These are phyloP conservation scores for Lactarius vividus DNA, from an alignment of 768 basidiomycete species.

Conservation along the genomic window DNA sequence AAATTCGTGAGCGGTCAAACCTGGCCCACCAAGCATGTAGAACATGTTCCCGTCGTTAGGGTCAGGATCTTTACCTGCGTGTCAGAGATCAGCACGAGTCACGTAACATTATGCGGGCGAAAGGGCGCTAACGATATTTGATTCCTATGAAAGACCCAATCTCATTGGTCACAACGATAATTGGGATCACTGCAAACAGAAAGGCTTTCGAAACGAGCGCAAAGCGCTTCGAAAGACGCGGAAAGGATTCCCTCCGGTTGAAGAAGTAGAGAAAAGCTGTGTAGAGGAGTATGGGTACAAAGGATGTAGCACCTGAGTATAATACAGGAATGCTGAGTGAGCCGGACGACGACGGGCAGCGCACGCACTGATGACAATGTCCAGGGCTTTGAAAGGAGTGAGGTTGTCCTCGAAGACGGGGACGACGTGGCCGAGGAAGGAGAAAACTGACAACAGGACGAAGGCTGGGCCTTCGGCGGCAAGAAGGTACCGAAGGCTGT, in stretches of 20 bases:
- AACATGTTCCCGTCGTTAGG: not conserved
- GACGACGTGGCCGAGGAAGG: slow-evolving; percentile 55
- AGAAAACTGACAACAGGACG: slow-evolving; percentile 56
- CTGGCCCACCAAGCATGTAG: slow-evolving; percentile 43
- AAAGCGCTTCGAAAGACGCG: slow-evolving; percentile 50
- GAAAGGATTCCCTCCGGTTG: slow-evolving; percentile 48
- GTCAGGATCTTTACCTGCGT: slow-evolving; percentile 3
- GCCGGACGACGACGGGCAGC: not conserved
- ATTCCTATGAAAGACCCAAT: slow-evolving; percentile 64
- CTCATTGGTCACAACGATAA: slow-evolving; percentile 53
- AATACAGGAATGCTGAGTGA: not conserved
- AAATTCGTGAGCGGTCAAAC: slow-evolving; percentile 35
- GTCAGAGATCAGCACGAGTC: slow-evolving; percentile 4
- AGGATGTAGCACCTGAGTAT: slow-evolving; percentile 50
- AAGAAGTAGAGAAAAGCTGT: slow-evolving; percentile 60
- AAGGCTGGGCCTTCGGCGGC: slow-evolving; percentile 61
- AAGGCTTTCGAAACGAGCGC: slow-evolving; percentile 44
- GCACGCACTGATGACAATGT: slow-evolving; percentile 59
- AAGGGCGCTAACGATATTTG: slow-evolving; percentile 48
- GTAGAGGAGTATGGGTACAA: slow-evolving; percentile 63
- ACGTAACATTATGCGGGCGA: not conserved
- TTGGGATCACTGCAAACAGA: slow-evolving; percentile 54
- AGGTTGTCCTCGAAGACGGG: slow-evolving; percentile 50
- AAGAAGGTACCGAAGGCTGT: slow-evolving; percentile 57
- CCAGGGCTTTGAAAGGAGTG: slow-evolving; percentile 48